Conservation (phyloP, 345 rosid genomes). For the Punica granatum region DNA sequence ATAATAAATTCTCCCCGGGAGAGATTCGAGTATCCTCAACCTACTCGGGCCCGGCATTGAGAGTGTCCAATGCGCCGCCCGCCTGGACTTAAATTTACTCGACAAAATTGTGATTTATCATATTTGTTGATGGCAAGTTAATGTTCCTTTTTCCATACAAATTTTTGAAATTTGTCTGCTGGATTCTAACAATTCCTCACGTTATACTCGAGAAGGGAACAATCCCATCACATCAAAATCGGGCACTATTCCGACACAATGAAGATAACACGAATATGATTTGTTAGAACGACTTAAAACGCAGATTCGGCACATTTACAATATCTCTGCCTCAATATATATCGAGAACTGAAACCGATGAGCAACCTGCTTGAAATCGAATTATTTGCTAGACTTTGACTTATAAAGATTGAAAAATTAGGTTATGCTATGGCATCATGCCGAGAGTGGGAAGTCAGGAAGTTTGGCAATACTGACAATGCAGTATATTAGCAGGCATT, state of each 20-base stretch:
- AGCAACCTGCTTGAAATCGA: neutral
- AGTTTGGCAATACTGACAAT: neutral
- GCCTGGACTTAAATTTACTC: neutral
- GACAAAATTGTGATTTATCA: neutral
- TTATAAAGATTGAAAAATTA: neutral
- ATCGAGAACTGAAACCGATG: neutral
- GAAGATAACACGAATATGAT: no score
- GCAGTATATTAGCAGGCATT: constrained; percentile 10
- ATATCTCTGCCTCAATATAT: neutral
- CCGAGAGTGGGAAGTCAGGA: neutral
- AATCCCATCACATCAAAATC: neutral
- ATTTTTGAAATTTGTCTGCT: no score
- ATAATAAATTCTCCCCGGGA: neutral
- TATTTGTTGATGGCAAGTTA: neutral
- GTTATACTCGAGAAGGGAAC: no score
- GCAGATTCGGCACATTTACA: neutral
- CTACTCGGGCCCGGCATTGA: no score
- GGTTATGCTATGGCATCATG: neutral
- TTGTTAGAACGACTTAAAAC: neutral
- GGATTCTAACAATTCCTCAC: no score
- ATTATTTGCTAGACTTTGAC: neutral
- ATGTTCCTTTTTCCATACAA: no score
- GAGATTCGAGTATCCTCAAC: no score
- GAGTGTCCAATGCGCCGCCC: no score
- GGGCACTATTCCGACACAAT: neutral